Percentiles rank a stretch among this genome's conserved stretches.
phyloP scores from a whole-genome alignment of 148 eudicot species.

The Linanthus parryae region DNA sequence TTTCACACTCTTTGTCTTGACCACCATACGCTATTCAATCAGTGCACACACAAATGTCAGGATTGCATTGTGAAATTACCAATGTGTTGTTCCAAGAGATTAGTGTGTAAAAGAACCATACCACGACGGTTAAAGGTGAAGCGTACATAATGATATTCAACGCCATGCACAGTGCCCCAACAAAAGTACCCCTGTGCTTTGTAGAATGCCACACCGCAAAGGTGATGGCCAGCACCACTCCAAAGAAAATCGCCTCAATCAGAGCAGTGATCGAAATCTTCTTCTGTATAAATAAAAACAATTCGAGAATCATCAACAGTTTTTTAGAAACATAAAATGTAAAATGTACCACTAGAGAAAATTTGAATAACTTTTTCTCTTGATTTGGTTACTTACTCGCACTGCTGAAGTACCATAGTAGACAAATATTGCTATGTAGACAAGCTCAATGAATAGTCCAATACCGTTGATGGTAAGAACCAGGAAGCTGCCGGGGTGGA shows the following conservation, averaged over 20 bases:
- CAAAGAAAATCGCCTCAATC: constrained; percentile 31
- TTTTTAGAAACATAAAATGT: no score
- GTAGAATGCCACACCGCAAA: constrained; percentile 29
- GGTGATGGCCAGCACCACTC: constrained; percentile 20
- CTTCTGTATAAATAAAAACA: no score
- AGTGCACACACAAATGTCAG: not conserved
- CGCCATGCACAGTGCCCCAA: constrained; percentile 50
- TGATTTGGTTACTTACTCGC: no score
- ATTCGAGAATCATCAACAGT: no score
- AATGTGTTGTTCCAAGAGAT: no score
- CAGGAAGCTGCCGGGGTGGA: constrained; percentile 56
- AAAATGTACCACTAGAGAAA: no score
- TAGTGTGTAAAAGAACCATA: not conserved
- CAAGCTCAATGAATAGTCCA: constrained; percentile 43
- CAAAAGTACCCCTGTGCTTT: constrained; percentile 32
- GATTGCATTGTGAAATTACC: not conserved
- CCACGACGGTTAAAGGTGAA: constrained; percentile 73
- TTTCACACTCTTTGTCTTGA: constrained; percentile 14
- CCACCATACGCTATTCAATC: constrained; percentile 2
- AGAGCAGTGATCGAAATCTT: constrained; percentile 22
- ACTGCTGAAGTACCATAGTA: constrained; percentile 28
- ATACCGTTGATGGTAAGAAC: constrained; percentile 62
- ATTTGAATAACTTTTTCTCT: no score
- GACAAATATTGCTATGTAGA: constrained; percentile 48
- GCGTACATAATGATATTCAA: constrained; percentile 61